Percentiles rank a stretch among this genome's conserved stretches.
Evolutionary conservation across 768 basidiomycete species (phyloP).

Genomic region (Chlorophyllum brunneum): DNA sequence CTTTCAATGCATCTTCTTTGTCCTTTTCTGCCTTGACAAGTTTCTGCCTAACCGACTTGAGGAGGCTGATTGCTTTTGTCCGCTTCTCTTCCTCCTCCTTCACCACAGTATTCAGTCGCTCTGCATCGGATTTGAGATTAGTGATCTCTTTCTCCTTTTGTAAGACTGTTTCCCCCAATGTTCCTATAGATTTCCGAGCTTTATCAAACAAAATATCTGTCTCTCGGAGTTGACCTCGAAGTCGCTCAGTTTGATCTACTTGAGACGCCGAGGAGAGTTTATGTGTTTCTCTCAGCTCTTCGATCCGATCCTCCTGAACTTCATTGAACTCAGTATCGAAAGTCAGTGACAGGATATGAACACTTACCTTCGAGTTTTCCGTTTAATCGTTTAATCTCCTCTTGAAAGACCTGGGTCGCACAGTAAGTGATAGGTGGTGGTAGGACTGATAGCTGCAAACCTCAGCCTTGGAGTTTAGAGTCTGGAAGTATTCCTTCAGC

Average conservation of each 20-base stretch:
- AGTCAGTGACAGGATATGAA: neutral
- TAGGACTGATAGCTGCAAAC: conserved; percentile 34
- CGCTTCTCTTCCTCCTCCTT: conserved; percentile 99
- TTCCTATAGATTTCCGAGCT: conserved; percentile 43
- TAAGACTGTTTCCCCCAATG: conserved; percentile 44
- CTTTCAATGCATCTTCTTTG: conserved; percentile 71
- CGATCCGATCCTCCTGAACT: conserved; percentile 84
- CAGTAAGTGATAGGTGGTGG: neutral
- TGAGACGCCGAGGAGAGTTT: conserved; percentile 77
- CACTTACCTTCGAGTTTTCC: conserved; percentile 68
- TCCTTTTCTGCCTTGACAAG: conserved; percentile 97
- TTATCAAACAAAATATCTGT: conserved; percentile 67
- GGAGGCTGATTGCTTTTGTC: conserved; percentile 83
- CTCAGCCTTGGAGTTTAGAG: conserved; percentile 62
- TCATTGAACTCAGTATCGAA: conserved; percentile 4
- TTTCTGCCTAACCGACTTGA: conserved; percentile 96
- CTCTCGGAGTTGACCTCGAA: conserved; percentile 66
- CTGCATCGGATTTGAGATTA: conserved; percentile 59
- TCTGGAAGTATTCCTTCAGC: conserved; percentile 70
- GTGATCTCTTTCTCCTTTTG: conserved; percentile 54
- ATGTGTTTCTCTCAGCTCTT: conserved; percentile 84
- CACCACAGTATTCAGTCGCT: conserved; percentile 52
- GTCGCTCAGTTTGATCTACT: conserved; percentile 64
- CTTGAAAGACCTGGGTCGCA: conserved; percentile 52
- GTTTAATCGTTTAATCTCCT: conserved; percentile 76